Evolutionary conservation across 2,329 filamentous ascomycete species (phyloP).

Genomic region (Trichophyton benhamiae): DNA sequence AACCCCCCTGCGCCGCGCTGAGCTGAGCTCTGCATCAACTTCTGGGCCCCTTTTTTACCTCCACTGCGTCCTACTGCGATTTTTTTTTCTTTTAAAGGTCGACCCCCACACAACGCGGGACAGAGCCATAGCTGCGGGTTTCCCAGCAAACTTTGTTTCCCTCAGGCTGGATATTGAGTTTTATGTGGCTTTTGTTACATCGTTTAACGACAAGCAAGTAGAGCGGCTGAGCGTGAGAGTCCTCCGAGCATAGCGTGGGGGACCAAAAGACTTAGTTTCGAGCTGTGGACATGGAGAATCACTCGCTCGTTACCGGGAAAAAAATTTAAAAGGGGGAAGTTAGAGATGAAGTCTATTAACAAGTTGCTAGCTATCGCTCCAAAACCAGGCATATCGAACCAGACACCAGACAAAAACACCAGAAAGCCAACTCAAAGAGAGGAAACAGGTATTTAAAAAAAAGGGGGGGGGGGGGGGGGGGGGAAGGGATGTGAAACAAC

Average conservation of each 20-base stretch:
- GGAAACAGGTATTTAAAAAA: not conserved
- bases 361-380: not conserved
- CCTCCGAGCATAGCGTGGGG: not conserved
- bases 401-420: not conserved
- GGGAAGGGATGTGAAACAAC: not conserved
- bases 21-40: not conserved
- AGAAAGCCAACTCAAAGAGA: not conserved
- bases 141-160: not conserved
- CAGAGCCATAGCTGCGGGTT: not conserved
- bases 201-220: not conserved
- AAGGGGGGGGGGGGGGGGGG: not conserved
- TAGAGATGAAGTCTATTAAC: not conserved
- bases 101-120: not conserved
- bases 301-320: too few relatives aligned
- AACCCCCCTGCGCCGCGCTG: not conserved
- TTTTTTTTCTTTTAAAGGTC: not conserved
- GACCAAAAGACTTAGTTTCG: not conserved
- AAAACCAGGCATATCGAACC: not conserved
- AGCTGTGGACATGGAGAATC: too few relatives aligned
- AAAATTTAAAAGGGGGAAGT: not conserved
- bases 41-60: constrained; percentile 8
- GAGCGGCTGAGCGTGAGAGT: not conserved
- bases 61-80: not conserved
- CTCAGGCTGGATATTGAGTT: not conserved
- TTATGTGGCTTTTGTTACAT: not conserved